Conservation (phyloP, 371 early-diverging fungal genomes). For the Rhizomucor pusillus region DNA sequence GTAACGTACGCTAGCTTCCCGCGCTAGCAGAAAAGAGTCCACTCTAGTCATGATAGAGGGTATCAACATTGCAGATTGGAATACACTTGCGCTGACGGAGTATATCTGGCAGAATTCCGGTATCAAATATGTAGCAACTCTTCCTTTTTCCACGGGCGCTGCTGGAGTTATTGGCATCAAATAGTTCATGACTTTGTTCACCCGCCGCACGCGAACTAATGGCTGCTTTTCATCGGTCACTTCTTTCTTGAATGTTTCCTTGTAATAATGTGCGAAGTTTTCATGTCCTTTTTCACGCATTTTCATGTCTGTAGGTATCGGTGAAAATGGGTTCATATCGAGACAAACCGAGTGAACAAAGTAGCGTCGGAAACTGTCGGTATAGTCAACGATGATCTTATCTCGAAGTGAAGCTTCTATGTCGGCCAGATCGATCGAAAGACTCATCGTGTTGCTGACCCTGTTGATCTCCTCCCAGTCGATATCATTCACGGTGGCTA, state of each 20-base stretch:
- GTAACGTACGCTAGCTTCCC: slow-evolving; percentile 51
- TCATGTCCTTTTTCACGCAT: slow-evolving; percentile 39
- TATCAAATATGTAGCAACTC: slow-evolving; percentile 40
- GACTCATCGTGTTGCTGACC: slow-evolving; percentile 11
- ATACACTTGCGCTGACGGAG: slow-evolving; percentile 53
- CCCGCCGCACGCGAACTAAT: slow-evolving; percentile 40
- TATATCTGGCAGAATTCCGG: slow-evolving; percentile 56
- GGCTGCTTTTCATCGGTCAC: slow-evolving; percentile 43
- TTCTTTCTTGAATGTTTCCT: slow-evolving; percentile 24
- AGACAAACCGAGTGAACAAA: slow-evolving; percentile 44
- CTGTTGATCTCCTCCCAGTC: slow-evolving; percentile 57
- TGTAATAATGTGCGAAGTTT: slow-evolving; percentile 54
- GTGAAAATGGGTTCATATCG: slow-evolving; percentile 39
- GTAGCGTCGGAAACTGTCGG: slow-evolving; percentile 59
- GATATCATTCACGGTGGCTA: slow-evolving; percentile 22
- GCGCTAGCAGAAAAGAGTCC: slow-evolving; percentile 58
- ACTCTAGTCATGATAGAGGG: slow-evolving; percentile 71
- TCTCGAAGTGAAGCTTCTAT: slow-evolving; percentile 24
- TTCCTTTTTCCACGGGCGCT: slow-evolving; percentile 20
- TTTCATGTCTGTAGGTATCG: slow-evolving; percentile 22
- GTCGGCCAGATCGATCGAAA: slow-evolving; percentile 16
- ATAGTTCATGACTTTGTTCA: slow-evolving; percentile 51
- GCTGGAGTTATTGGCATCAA: slow-evolving; percentile 34
- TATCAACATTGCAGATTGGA: slow-evolving; percentile 52
- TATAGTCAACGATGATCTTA: slow-evolving; percentile 50